Percentiles rank a stretch among this genome's conserved stretches.
Evolutionary conservation across 2,329 filamentous ascomycete species (phyloP).

Genomic region (Incumbomyces delicatus): DNA sequence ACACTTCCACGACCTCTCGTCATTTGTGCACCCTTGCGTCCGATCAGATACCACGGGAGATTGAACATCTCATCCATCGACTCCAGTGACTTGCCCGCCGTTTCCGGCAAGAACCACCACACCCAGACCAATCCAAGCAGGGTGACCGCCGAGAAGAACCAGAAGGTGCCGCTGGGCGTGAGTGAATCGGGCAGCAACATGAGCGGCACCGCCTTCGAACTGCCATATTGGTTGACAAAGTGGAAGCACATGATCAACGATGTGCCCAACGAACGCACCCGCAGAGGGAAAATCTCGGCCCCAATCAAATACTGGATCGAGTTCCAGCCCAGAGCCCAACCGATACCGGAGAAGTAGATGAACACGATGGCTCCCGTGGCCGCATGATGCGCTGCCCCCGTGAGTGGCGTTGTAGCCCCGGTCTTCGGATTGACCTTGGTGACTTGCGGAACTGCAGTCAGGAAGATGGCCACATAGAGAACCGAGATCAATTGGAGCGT

Average conservation of each 20-base stretch:
- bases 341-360: conserved; percentile 61
- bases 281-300: conserved; percentile 65
- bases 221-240: conserved; percentile 71
- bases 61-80: too few species aligned
- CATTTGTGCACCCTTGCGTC: too few species aligned
- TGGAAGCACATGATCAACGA: conserved; percentile 68
- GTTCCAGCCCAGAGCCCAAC: conserved; percentile 64
- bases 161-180: too few species aligned
- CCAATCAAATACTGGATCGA: conserved; percentile 70
- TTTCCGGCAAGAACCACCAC: too few species aligned
- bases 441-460: conserved; percentile 52
- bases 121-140: too few species aligned
- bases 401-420: conserved; percentile 29
- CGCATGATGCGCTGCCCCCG: conserved; percentile 39
- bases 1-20: too few species aligned
- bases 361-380: conserved; percentile 61
- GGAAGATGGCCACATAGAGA: conserved; percentile 53
- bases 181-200: conserved; percentile 49
- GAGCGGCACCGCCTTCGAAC: conserved; percentile 62
- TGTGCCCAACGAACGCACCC: conserved; percentile 61
- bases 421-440: conserved; percentile 37
- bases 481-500: conserved; percentile 51
- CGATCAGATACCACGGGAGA: too few species aligned
- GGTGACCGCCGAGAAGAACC: too few species aligned
- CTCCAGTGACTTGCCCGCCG: too few species aligned